Base-by-base conservation (phyloP, 1,284 basidiomycete genomes). In the Sphagnurus paluster region DNA sequence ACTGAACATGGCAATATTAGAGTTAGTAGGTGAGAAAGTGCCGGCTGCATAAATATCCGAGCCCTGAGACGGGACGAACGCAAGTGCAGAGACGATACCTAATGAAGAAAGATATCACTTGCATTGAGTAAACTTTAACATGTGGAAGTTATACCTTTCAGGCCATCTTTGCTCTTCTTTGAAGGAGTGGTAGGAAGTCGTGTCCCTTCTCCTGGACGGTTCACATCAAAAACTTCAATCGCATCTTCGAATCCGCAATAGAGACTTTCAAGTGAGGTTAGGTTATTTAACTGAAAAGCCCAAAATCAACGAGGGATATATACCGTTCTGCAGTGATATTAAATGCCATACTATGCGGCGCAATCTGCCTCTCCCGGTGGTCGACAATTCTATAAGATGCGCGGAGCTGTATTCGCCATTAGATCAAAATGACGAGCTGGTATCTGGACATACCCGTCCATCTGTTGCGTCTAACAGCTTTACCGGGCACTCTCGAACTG, bases 171-270 rank as follows among this genome's bases (percentile, higher is more conserved):
- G 53, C 87, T 90, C 58, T 87, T 88, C 61, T 86, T 87, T 0
- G 82, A 85, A 2, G 84, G 81, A 0, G 82, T 82, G 0, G 89
- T 93, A n/a, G 74, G 76, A 4, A 94, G 58, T 1, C 93, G 78
- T 1, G 76, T 79, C 1, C 90, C 90, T 60, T 81, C 76, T 3
- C 90, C 88, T 0, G 90, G 90, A 21, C 69, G 67, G 14, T 75
- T 71, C 8, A 96, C 66, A 57, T 95, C 89, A 57, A 96, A 92
- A 5, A 94, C 77, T 64, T 97, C 93, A 44, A 97, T 89, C 0
- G 92, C 87, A 52, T 87, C 82, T 65, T 94, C 88, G 49, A 89
- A 92, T 0, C 93, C 93, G 61, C 93, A 94, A 62, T 94, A 96
- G 3, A 96, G 65, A 53, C 92, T 94, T 49, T 1, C 28, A 26